phyloP scores from a whole-genome alignment of 116 monocot species.

The Phalaenopsis hybrid region DNA sequence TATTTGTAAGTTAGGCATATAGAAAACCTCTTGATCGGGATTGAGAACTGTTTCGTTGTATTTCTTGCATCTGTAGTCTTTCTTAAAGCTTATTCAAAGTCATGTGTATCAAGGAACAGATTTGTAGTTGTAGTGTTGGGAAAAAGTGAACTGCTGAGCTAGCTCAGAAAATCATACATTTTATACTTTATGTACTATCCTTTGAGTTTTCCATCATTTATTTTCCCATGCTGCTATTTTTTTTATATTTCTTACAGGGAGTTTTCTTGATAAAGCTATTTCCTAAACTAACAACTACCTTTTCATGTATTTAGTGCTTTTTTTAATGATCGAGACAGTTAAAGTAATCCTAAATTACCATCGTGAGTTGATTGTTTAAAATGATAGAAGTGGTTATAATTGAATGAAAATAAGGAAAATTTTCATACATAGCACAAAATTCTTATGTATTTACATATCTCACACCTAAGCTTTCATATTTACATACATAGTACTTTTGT shows the following conservation, averaged over 20 bases:
- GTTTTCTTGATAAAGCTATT: background rate
- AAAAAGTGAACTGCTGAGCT: background rate
- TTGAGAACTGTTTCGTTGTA: too few relatives aligned
- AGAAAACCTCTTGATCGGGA: too few relatives aligned
- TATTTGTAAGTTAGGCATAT: too few relatives aligned
- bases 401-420: too few relatives aligned
- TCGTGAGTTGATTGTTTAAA: background rate
- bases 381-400: background rate
- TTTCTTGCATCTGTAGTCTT: too few relatives aligned
- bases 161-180: background rate
- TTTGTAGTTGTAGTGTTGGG: background rate
- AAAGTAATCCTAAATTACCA: background rate
- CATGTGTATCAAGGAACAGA: background rate
- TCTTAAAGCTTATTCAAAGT: too few relatives aligned
- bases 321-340: background rate
- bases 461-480: too few relatives aligned
- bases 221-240: background rate
- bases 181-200: background rate
- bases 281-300: background rate
- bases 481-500: too few relatives aligned
- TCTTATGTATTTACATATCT: too few relatives aligned
- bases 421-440: too few relatives aligned
- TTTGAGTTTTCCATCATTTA: background rate
- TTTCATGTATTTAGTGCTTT: background rate
- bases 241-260: background rate